Base-by-base conservation (phyloP, 495 filamentous ascomycete species). In the Letharia lupina region DNA sequence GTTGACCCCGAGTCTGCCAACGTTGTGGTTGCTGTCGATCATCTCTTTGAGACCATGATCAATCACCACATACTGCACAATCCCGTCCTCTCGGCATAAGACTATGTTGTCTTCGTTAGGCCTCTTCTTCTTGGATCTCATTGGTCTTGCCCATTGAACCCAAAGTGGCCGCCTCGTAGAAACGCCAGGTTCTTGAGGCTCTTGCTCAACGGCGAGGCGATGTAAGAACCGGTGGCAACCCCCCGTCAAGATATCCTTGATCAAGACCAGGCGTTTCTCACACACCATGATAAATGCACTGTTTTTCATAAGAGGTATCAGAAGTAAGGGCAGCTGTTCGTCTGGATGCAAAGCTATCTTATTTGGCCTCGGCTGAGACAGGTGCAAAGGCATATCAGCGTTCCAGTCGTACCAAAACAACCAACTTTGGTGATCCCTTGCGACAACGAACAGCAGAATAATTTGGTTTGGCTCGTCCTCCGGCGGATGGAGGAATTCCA, bases 401-500 rank as follows among this genome's bases (percentile, higher is more conserved):
- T 86, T 81, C 93, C 93, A 97, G 61, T 92, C 88, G 70, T 89
- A 96, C 44, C 86, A 80, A 40, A 87, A 74, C 67, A 92, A 80
- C 65, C 82, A 81, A 33, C 87, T 89, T 41, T 79, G 78, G 33
- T 83, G 78, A 39, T 80, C 80, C 63, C 81, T 81, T 37, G 86
- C 79, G 20, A 91, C 74, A 31, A 97, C 80, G 7, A 96, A 74
- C 39, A 96, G 77, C 12, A 97, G 79, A 44, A 95, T 87, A 52
- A 95, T 79, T 67, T 90, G 88, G 47, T 81, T 79, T 20, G 82
- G 75, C 61, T 86, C 83, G 31, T 72, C 70, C 13, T 81, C 71
- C 8, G 80, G 80, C 8, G 93, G 89, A 65, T 90, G 85, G 9
- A 98, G 83, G 67, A 98, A 98, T 41, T 93, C 89, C 78, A 96